Base-by-base conservation (phyloP, 1,139 yeast species). In the Pichia sp. region DNA sequence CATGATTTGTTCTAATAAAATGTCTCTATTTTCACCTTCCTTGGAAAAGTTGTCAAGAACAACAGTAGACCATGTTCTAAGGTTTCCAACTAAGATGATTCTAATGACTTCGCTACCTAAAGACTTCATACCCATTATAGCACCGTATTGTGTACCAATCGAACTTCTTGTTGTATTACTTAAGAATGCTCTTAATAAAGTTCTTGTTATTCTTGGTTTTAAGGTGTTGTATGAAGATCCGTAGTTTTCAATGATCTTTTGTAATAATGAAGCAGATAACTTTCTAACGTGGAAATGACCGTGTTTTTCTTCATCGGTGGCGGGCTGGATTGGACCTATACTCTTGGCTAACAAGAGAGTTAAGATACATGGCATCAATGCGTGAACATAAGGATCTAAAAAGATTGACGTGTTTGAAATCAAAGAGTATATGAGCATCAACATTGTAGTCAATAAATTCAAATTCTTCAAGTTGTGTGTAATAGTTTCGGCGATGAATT, bases 331-430 rank as follows among this genome's bases (percentile, higher is more conserved):
- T 2, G 85, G 78, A 0, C 98, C 98, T n/a, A 93, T 79, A 54
- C 88, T 79, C 61, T 90, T 91, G 2, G 98, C 97, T 51, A 94
- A 75, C 44, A 94, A 73, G 30, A 94, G 75, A 0, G 99, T 94
- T 56, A 94, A 73, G 33, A 93, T 84, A 55, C 97, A 88, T 20
- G 99, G 99, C 89, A 93, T 89, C 58, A 94, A 73, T 1, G 96
- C 94, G 67, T 94, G 99, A 44, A 94, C 91, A 60, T 93, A 94
- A 12, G 99, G 99, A 58, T 93, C 98, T 55, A 93, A 75, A 61
- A 91, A 93, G 40, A 94, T 83, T 21, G 96, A 85, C 47, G 83
- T 83, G 67, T 94, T 94, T 42, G 86, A 82, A 41, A 91, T 76
- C 44, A 94, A 73, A 0, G 98, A 93, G 53, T 88, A 85, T 20